phyloP scores from a whole-genome alignment of 768 basidiomycete species.

The Boletus edulis region DNA sequence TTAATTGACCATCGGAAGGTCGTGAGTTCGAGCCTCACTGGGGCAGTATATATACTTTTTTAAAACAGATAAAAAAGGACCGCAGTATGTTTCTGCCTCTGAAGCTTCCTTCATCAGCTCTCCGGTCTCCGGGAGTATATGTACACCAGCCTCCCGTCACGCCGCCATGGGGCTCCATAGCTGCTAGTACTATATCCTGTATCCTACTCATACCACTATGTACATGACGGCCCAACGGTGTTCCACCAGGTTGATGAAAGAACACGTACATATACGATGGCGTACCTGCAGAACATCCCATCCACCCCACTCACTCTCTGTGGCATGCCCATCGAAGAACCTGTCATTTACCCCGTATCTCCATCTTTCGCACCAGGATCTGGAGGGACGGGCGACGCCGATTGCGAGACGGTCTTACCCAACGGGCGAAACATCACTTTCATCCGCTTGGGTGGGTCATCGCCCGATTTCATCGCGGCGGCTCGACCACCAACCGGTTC shows the following conservation, averaged over 20 bases:
- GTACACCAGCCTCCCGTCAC: no score
- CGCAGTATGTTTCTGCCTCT: no score
- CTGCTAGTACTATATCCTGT: slow-evolving; percentile 1
- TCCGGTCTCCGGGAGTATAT: background rate
- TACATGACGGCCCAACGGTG: slow-evolving; percentile 4
- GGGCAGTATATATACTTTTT: slow-evolving; percentile 34
- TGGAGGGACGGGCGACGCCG: slow-evolving; percentile 49
- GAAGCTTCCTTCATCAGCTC: no score
- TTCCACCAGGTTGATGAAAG: slow-evolving; percentile 3
- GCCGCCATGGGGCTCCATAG: no score
- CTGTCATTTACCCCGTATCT: slow-evolving; percentile 56
- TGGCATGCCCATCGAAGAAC: background rate
- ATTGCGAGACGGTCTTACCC: slow-evolving; percentile 26
- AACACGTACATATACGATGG: slow-evolving; percentile 6
- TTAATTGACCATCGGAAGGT: slow-evolving; percentile 45
- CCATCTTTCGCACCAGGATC: slow-evolving; percentile 69
- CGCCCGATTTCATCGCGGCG: slow-evolving; percentile 30
- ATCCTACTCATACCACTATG: slow-evolving; percentile 1
- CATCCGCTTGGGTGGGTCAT: slow-evolving; percentile 62
- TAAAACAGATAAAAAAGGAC: no score
- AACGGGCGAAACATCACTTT: slow-evolving; percentile 64
- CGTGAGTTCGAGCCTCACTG: slow-evolving; percentile 54
- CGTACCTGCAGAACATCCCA: slow-evolving; percentile 1
- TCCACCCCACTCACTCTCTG: slow-evolving; percentile 20
- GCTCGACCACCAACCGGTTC: slow-evolving; percentile 20